phyloP scores from a whole-genome alignment of 2,329 filamentous ascomycete species.

The Xylariaceae sp. region DNA sequence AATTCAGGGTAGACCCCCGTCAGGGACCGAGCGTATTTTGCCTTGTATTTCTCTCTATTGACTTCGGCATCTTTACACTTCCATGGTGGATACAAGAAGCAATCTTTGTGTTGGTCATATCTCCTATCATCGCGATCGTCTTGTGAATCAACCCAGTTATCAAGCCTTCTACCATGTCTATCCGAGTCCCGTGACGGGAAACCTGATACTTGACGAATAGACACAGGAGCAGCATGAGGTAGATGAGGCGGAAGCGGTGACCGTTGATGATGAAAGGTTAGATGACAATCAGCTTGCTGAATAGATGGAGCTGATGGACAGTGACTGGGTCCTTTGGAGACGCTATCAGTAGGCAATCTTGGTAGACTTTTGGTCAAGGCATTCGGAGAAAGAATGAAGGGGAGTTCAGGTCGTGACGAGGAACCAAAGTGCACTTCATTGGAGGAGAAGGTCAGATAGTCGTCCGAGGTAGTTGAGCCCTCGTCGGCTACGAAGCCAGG shows the following conservation, averaged over 20 bases:
- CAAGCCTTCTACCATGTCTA: not conserved
- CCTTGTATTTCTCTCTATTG: not conserved
- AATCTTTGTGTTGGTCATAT: constrained; percentile 1
- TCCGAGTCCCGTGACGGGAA: not conserved
- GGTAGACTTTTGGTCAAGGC: constrained; percentile 26
- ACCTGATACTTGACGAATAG: not conserved
- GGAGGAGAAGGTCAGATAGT: constrained; percentile 21
- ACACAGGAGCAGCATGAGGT: not conserved
- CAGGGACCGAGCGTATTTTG: constrained; percentile 16
- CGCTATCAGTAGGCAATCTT: constrained; percentile 19
- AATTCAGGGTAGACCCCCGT: constrained; percentile 21
- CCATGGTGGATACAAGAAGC: constrained; percentile 1
- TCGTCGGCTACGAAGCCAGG: constrained; percentile 4
- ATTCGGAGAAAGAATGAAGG: constrained; percentile 21
- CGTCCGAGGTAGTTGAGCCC: constrained; percentile 8
- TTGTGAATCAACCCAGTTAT: not conserved
- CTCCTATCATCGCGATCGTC: constrained; percentile 2
- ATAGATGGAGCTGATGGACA: not conserved
- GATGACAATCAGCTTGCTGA: constrained; percentile 5
- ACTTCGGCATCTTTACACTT: constrained; percentile 9
- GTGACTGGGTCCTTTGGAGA: constrained; percentile 1
- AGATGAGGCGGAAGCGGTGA: constrained; percentile 3
- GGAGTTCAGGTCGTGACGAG: constrained; percentile 24
- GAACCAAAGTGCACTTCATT: constrained; percentile 23
- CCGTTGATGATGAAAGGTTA: constrained; percentile 16